These are phyloP conservation scores for Trichoderma sp. DNA, from an alignment of 2,329 filamentous ascomycete genomes.

Conservation along the genomic window DNA sequence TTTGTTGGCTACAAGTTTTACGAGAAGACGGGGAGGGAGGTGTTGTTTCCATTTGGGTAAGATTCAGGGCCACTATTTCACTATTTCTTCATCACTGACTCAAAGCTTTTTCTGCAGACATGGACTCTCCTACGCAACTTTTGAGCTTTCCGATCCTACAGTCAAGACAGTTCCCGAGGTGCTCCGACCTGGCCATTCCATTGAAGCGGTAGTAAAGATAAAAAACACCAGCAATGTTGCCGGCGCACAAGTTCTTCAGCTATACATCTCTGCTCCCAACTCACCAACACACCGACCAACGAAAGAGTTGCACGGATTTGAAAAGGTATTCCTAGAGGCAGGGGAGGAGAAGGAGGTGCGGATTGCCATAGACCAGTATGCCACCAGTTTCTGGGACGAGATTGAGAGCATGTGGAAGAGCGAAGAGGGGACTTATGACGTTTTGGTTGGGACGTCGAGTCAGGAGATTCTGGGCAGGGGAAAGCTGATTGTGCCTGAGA, in stretches of 20 bases:
- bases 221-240: slow-evolving; percentile 1
- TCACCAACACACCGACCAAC: background rate
- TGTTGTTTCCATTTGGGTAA: slow-evolving; percentile 17
- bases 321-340: slow-evolving; percentile 1
- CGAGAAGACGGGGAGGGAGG: slow-evolving; percentile 8
- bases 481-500: background rate
- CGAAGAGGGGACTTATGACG: background rate
- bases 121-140: background rate
- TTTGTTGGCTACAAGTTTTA: slow-evolving; percentile 18
- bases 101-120: background rate
- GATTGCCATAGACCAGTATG: slow-evolving; percentile 11
- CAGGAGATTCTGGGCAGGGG: slow-evolving; percentile 13
- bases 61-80: background rate
- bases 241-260: background rate
- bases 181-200: background rate
- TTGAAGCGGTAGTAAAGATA: background rate
- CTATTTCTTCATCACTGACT: background rate
- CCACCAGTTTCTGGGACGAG: slow-evolving; percentile 16
- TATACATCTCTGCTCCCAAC: slow-evolving; percentile 4
- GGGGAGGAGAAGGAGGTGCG: slow-evolving; percentile 10
- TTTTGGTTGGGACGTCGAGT: slow-evolving; percentile 1
- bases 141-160: background rate
- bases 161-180: slow-evolving; percentile 2
- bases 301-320: slow-evolving; percentile 6
- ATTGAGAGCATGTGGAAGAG: slow-evolving; percentile 20